Conservation (phyloP, 2,329 filamentous ascomycete genomes). For the Fusarium pseudograminearum region DNA sequence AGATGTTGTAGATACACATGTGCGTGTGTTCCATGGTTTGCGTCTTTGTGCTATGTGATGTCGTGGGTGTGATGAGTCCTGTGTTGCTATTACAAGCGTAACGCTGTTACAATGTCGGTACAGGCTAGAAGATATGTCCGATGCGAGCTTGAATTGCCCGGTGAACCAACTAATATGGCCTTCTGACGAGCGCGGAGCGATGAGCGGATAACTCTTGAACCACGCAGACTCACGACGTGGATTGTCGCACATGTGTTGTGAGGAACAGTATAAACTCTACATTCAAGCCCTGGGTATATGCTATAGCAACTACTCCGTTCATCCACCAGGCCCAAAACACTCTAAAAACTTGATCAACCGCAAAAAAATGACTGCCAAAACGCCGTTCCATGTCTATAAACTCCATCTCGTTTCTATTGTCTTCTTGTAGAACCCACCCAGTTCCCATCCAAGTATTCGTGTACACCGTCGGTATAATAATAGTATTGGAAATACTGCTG, state of each 20-base stretch:
- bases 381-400: conserved; percentile 24
- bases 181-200: no score
- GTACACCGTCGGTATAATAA: no score
- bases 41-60: not conserved
- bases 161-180: not conserved
- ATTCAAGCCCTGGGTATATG: conserved; percentile 38
- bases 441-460: not conserved
- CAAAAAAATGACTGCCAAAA: conserved; percentile 20
- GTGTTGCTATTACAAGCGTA: not conserved
- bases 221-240: not conserved
- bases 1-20: not conserved
- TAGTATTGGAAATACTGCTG: not conserved
- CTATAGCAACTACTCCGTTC: conserved; percentile 1
- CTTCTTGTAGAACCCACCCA: not conserved
- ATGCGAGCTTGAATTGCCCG: not conserved
- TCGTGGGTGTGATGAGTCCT: not conserved
- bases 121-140: not conserved
- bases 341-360: not conserved
- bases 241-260: no score
- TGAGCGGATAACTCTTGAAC: not conserved
- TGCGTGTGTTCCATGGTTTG: not conserved
- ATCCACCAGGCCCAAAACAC: not conserved
- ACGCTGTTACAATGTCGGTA: not conserved
- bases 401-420: not conserved
- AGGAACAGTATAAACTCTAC: conserved; percentile 2